Evolutionary conservation across 2,329 filamentous ascomycete genomes (phyloP), one percentile per base, ranked within the genome.

Genomic region (Neopestalotiopsis rosae): DNA sequence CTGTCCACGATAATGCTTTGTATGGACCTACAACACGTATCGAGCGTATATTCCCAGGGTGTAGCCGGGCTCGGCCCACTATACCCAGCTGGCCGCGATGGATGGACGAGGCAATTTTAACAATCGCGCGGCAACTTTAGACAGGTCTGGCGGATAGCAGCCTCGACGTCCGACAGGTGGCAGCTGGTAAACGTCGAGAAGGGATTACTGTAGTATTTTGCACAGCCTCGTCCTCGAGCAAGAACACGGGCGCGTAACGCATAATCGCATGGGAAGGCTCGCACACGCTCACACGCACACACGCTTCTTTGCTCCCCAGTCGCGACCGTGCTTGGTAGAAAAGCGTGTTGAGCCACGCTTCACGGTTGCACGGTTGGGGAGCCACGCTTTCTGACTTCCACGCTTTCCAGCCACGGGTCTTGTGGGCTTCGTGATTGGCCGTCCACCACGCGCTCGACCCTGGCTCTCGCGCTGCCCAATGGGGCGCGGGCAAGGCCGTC

Each of bases 401-500:
- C 62, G 45, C 38, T n/a, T 20, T 17, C 56, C 52, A 61, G 52
- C 65, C 52, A 61, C 65, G 65, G 24, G 24, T 10, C 14, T 30
- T 61, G 32, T 32, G 65, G 3, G 6, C n/a, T 24, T 40, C 62
- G 17, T 62, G 56, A 70, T 70, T 68, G 66, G 69, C 42, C 49
- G 34, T 7, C 24, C 45, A 40, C 38, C 66, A 68, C 69, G 69
- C 69, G 69, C 69, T 58, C 30, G 20, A 59, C 65, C 66, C 66
- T 28, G 30, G n/a, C 52, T 24, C 28, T 59, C 66, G 66, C 68
- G 68, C 45, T 62, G 68, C 42, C 69, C 69, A 71, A 71, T 71
- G 57, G 68, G 45, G 69, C 61, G 52, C 42, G 24, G 20, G 10
- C 57, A 24, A 49, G 20, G 4, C 45, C 38, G 14, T n/a, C 58